phyloP scores from a whole-genome alignment of 768 basidiomycete genomes.

The Psilocybe subaeruginosa region DNA sequence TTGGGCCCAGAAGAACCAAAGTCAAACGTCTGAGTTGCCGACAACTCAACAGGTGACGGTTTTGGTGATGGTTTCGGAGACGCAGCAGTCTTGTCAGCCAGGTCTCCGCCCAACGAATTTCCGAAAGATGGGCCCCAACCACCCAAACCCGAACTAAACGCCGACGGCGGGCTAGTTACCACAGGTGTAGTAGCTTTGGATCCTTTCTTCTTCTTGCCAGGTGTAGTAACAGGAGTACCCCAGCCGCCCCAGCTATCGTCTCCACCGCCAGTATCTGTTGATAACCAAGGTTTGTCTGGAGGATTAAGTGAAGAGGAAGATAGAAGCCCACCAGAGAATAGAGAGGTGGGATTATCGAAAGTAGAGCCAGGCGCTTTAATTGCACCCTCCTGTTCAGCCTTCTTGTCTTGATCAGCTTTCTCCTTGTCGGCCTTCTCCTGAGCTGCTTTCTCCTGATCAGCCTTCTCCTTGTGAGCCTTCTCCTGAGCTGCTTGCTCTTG shows the following conservation, averaged over 20 bases:
- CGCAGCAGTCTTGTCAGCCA: background rate
- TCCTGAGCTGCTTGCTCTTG: constrained; percentile 10
- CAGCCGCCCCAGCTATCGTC: constrained; percentile 24
- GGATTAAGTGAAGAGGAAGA: constrained; percentile 26
- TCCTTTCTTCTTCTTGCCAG: constrained; percentile 25
- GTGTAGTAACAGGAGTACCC: constrained; percentile 9
- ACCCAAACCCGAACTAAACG: constrained; percentile 16
- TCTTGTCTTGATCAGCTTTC: constrained; percentile 13
- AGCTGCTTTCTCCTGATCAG: constrained; percentile 14
- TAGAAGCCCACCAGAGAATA: constrained; percentile 24
- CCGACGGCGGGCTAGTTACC: constrained; percentile 10
- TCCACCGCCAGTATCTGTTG: constrained; percentile 26
- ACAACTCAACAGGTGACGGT: constrained; percentile 10
- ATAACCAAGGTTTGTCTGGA: constrained; percentile 25
- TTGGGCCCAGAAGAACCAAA: constrained; percentile 1
- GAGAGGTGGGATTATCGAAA: constrained; percentile 19
- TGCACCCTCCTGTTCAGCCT: constrained; percentile 17
- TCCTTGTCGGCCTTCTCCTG: constrained; percentile 16
- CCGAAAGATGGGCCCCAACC: constrained; percentile 19
- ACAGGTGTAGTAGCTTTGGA: constrained; percentile 16
- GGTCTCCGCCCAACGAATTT: constrained; percentile 2
- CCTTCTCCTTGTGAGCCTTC: constrained; percentile 18
- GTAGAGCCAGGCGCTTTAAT: constrained; percentile 17
- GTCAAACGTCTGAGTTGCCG: constrained; percentile 1
- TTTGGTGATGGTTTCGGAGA: constrained; percentile 18